These are phyloP conservation scores for Kernera saxatilis DNA, from an alignment of 345 rosid genomes.

Conservation along the genomic window DNA sequence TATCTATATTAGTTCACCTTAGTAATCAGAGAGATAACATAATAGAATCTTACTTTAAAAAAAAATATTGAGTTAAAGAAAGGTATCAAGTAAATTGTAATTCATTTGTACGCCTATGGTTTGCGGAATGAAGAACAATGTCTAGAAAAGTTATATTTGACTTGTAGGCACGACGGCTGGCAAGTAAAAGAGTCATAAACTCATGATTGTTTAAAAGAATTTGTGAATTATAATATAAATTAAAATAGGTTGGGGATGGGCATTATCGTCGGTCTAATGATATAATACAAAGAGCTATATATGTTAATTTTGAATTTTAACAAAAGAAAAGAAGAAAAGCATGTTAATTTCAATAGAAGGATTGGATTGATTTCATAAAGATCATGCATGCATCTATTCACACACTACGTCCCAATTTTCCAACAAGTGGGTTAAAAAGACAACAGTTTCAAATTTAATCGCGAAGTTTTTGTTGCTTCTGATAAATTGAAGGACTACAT, in stretches of 20 bases:
- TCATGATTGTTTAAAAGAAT: conserved; percentile 6
- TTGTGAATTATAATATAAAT: not conserved
- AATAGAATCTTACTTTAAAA: not conserved
- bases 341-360: not conserved
- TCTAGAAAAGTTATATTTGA: not conserved
- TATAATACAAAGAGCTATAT: not conserved
- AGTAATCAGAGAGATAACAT: not conserved
- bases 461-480: not conserved
- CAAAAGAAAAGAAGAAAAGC: not conserved
- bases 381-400: conserved; percentile 22
- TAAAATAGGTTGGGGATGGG: not conserved
- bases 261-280: conserved; percentile 9
- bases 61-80: too few relatives aligned
- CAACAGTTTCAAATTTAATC: not conserved
- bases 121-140: not conserved
- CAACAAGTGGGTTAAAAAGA: conserved; percentile 10
- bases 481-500: not conserved
- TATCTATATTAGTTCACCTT: not conserved
- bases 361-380: not conserved
- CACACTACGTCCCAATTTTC: not conserved
- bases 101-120: not conserved
- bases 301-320: not conserved
- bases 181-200: conserved; percentile 3
- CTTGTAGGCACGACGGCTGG: not conserved
- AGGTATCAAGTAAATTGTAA: too few relatives aligned